A percentile compares a stretch with the other conserved stretches of the same genome.
Evolutionary conservation across 2,329 filamentous ascomycete species (phyloP).

Genomic region (Exophiala dermatitidis): DNA sequence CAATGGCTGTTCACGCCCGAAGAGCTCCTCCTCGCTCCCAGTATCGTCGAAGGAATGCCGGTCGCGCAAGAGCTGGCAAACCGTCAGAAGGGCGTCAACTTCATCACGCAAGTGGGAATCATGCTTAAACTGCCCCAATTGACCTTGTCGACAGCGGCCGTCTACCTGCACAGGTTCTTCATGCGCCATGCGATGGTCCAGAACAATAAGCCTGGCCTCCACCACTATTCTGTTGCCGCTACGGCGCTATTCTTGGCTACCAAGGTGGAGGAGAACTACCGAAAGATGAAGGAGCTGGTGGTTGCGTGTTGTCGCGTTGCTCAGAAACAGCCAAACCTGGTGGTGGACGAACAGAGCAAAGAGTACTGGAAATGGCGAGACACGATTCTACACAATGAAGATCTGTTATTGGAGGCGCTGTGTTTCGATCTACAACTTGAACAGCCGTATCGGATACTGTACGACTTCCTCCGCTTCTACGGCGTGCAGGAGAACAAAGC

Average conservation of each 20-base stretch:
- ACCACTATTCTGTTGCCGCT: conserved; percentile 90
- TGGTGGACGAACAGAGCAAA: conserved; percentile 94
- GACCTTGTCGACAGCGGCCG: conserved; percentile 82
- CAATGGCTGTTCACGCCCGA: conserved; percentile 89
- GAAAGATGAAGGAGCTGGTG: conserved; percentile 91
- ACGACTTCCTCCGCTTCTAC: conserved; percentile 69
- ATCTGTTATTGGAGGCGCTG: conserved; percentile 80
- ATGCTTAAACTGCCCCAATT: conserved; percentile 87
- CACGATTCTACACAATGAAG: conserved; percentile 85
- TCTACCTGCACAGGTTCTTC: conserved; percentile 93
- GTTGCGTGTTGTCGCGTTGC: conserved; percentile 89
- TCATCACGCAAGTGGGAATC: conserved; percentile 89
- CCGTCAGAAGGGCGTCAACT: conserved; percentile 88
- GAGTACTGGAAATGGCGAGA: conserved; percentile 98
- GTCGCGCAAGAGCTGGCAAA: conserved; percentile 70
- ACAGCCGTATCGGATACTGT: conserved; percentile 77
- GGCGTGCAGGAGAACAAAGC: conserved; percentile 70
- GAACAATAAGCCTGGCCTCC: conserved; percentile 61
- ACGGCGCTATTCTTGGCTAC: conserved; percentile 90
- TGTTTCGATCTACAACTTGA: conserved; percentile 92
- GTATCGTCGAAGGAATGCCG: conserved; percentile 72
- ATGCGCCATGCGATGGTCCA: conserved; percentile 80
- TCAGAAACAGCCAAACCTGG: conserved; percentile 82
- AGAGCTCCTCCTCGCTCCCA: conserved; percentile 75
- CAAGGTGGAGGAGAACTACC: conserved; percentile 94